A percentile compares a stretch with the other conserved stretches of the same genome.
These are phyloP conservation scores for Choricystis sp. DNA, from an alignment of 139 green algal genomes.

Conservation along the genomic window DNA sequence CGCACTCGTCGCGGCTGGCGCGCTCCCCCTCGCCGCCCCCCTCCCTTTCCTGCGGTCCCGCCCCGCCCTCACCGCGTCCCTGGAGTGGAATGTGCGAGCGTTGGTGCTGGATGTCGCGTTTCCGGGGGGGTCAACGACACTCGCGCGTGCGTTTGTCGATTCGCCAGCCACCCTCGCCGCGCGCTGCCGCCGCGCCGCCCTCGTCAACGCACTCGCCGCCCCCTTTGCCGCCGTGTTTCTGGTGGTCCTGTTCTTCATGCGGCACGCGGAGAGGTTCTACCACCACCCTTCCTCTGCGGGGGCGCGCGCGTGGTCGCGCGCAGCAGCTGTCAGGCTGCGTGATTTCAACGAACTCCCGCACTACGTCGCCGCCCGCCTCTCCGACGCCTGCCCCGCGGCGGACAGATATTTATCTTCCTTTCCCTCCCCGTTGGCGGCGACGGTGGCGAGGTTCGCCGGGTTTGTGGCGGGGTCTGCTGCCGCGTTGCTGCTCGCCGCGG, in stretches of 20 bases:
- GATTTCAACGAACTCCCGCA: conserved; percentile 95
- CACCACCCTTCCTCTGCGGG: conserved; percentile 45
- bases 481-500: conserved; percentile 59
- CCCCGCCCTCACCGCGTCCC: conserved; percentile 75
- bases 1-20: conserved; percentile 45
- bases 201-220: conserved; percentile 31
- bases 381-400: conserved; percentile 50
- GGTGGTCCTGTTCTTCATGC: conserved; percentile 88
- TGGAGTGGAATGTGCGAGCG: conserved; percentile 79
- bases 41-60: conserved; percentile 26
- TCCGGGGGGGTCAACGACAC: too few relatives aligned
- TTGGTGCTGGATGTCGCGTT: conserved; percentile 73
- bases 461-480: conserved; percentile 77
- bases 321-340: conserved; percentile 65
- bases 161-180: conserved; percentile 37
- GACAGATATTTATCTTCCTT: conserved; percentile 82
- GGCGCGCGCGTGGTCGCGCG: conserved; percentile 50
- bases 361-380: conserved; percentile 62
- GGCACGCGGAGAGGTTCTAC: conserved; percentile 85
- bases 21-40: conserved; percentile 43
- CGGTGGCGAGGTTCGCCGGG: conserved; percentile 57
- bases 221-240: conserved; percentile 74
- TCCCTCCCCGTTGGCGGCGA: conserved; percentile 13
- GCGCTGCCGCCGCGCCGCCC: conserved; percentile 21
- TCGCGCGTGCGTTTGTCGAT: too few relatives aligned